A percentile compares a stretch with the other conserved stretches of the same genome.
Conservation (phyloP, 2,329 filamentous ascomycete species). For the Juglanconis sp. region DNA sequence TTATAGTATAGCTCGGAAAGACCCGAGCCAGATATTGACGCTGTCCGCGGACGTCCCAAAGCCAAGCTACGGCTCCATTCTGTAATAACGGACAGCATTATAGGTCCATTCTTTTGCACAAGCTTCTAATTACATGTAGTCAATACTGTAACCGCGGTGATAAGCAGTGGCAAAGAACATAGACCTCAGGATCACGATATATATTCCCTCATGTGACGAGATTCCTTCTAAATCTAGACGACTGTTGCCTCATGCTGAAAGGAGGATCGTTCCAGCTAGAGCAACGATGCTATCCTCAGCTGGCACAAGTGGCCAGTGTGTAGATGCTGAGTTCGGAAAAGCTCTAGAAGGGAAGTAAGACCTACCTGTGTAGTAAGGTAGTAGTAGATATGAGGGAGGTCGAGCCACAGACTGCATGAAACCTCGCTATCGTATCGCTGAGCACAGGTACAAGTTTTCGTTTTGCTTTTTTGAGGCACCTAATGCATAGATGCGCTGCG, state of each 20-base stretch:
- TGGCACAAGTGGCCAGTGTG: not conserved
- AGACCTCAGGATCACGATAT: no score
- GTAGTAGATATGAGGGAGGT: not conserved
- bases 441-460: not conserved
- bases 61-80: no score
- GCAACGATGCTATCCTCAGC: not conserved
- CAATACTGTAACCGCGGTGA: no score
- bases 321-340: not conserved
- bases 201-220: no score
- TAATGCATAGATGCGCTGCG: not conserved
- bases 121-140: no score
- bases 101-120: no score
- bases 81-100: no score
- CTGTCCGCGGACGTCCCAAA: not conserved
- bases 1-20: not conserved
- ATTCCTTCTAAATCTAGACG: no score
- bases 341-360: slow-evolving; percentile 1
- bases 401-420: not conserved
- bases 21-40: not conserved
- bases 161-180: no score
- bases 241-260: no score
- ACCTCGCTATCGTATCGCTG: not conserved
- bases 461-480: not conserved
- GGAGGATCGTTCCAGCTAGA: no score
- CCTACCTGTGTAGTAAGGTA: slow-evolving; percentile 12